These are phyloP conservation scores for Phytophthora podocarpi DNA, from an alignment of 352 stramenopile genomes.

Conservation along the genomic window DNA sequence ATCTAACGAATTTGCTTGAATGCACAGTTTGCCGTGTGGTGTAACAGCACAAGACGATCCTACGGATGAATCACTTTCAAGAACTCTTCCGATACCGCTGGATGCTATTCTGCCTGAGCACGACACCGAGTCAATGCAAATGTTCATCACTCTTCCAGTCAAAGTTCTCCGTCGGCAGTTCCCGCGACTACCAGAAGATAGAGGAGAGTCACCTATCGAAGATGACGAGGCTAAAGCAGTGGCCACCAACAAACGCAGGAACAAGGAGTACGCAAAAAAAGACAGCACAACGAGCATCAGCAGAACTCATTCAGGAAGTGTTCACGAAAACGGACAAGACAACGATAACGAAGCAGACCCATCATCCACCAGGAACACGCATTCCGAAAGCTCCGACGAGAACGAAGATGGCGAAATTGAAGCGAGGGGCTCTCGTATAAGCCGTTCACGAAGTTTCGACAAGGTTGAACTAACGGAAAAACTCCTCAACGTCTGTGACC, in stretches of 20 bases:
- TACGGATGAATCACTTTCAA: slow-evolving; percentile 11
- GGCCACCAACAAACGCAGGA: background rate
- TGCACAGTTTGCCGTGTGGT: slow-evolving; percentile 57
- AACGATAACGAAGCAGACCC: background rate
- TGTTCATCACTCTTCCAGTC: slow-evolving; percentile 48
- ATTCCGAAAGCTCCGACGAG: background rate
- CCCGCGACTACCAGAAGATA: slow-evolving; percentile 43
- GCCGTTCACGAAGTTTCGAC: slow-evolving; percentile 28
- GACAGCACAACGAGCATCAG: background rate
- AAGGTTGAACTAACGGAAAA: slow-evolving; percentile 36
- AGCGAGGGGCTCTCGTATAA: background rate
- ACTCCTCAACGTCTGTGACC: slow-evolving; percentile 47
- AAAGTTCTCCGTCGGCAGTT: slow-evolving; percentile 56
- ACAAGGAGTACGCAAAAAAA: background rate
- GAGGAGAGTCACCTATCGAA: background rate
- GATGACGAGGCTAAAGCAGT: background rate
- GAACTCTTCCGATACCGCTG: slow-evolving; percentile 48
- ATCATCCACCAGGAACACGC: background rate
- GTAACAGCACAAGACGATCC: slow-evolving; percentile 35
- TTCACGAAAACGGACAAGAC: background rate
- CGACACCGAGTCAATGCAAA: slow-evolving; percentile 48
- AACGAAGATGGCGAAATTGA: background rate
- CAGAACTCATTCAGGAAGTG: background rate
- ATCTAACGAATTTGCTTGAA: slow-evolving; percentile 13
- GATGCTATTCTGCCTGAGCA: slow-evolving; percentile 69